Conservation (phyloP, 2,329 filamentous ascomycete genomes). For the Fusarium xylarioides region DNA sequence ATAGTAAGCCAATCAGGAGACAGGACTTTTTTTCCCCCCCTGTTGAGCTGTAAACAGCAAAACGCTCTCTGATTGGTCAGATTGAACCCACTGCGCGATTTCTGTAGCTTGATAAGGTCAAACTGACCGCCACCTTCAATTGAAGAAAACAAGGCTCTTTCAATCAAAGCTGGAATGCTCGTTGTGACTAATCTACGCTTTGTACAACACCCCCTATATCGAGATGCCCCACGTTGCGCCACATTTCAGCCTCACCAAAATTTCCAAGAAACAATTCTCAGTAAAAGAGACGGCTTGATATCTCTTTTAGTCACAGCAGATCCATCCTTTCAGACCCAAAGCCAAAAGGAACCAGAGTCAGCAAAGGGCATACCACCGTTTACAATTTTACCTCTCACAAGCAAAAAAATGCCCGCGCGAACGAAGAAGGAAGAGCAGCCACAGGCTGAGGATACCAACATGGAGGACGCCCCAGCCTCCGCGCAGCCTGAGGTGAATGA, state of each 20-base stretch:
- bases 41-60: too few relatives aligned
- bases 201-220: too few relatives aligned
- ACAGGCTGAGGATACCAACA: constrained; percentile 49
- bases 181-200: too few relatives aligned
- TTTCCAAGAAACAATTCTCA: constrained; percentile 18
- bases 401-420: constrained; percentile 51
- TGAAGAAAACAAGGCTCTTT: too few relatives aligned
- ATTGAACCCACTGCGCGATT: too few relatives aligned
- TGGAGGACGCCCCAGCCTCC: constrained; percentile 57
- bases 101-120: too few relatives aligned
- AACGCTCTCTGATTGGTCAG: too few relatives aligned
- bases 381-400: not conserved
- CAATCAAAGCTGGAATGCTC: too few relatives aligned
- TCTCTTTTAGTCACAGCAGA: constrained; percentile 1
- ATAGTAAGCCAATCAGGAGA: constrained; percentile 8
- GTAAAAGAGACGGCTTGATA: constrained; percentile 11
- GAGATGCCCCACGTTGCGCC: constrained; percentile 17
- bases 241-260: constrained; percentile 33
- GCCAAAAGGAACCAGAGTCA: not conserved
- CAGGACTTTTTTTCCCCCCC: not conserved
- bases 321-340: not conserved
- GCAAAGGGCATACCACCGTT: not conserved
- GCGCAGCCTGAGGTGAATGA: constrained; percentile 48
- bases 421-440: constrained; percentile 48
- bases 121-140: too few relatives aligned